Conservation (phyloP, 306 rosid species). For the Casuarina equisetifolia region DNA sequence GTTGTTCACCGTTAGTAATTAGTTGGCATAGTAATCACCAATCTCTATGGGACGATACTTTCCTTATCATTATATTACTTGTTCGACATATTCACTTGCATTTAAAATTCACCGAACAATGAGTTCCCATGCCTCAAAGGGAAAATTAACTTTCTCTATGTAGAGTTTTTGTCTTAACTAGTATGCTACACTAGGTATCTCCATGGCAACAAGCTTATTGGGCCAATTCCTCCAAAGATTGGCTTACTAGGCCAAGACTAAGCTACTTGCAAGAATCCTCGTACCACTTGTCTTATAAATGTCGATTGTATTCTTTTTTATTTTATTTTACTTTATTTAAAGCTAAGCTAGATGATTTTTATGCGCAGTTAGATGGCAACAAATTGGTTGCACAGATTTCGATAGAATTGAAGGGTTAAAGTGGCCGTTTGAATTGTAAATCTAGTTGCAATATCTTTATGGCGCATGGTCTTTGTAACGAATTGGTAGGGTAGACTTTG, state of each 20-base stretch:
- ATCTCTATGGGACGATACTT: no score
- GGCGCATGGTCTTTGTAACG: no score
- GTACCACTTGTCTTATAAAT: background rate
- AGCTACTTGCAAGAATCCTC: slow-evolving; percentile 71
- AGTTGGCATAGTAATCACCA: no score
- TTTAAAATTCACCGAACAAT: no score
- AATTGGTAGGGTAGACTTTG: slow-evolving; percentile 62
- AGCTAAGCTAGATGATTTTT: background rate
- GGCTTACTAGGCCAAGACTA: slow-evolving; percentile 79
- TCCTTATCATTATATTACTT: no score
- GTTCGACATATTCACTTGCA: no score
- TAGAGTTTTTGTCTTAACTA: background rate
- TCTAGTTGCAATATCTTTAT: no score
- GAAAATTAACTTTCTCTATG: no score
- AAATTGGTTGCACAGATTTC: background rate
- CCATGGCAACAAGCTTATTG: slow-evolving; percentile 79
- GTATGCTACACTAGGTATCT: slow-evolving; percentile 49
- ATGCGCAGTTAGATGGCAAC: slow-evolving; percentile 73
- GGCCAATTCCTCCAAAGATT: slow-evolving; percentile 80
- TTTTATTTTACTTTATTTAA: background rate
- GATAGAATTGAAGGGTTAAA: no score
- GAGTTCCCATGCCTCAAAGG: slow-evolving; percentile 24
- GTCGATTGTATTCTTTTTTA: background rate
- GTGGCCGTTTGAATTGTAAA: no score
- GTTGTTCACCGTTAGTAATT: no score